Evolutionary conservation across 768 basidiomycete genomes (phyloP).

Genomic region (Boletus subcaerulescens): DNA sequence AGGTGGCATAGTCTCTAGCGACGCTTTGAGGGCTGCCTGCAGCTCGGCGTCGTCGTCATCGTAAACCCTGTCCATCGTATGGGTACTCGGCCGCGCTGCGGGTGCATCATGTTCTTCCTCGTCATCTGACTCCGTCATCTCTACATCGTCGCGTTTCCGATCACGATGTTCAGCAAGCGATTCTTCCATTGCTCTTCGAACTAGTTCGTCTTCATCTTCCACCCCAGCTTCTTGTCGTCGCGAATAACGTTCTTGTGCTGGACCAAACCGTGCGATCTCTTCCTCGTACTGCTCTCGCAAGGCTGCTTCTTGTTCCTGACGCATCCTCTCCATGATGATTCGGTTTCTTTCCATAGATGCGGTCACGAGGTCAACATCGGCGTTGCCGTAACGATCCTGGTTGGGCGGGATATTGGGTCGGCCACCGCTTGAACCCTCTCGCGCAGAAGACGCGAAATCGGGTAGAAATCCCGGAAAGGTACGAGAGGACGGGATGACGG

Average conservation of each 20-base stretch:
- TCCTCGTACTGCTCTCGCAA: constrained; percentile 56
- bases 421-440: constrained; percentile 12
- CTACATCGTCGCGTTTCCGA: constrained; percentile 20
- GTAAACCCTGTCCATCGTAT: constrained; percentile 46
- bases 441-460: constrained; percentile 7
- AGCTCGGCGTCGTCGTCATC: constrained; percentile 88
- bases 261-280: constrained; percentile 32
- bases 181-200: constrained; percentile 41
- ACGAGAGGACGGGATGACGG: constrained; percentile 26
- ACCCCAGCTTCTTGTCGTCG: constrained; percentile 1
- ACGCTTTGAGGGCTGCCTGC: constrained; percentile 85
- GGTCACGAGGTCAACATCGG: constrained; percentile 51
- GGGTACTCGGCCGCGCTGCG: background rate
- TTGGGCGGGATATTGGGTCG: constrained; percentile 25
- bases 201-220: constrained; percentile 57
- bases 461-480: constrained; percentile 26
- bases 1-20: constrained; percentile 61
- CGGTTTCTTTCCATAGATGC: constrained; percentile 68
- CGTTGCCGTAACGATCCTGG: constrained; percentile 30
- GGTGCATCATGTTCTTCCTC: constrained; percentile 17
- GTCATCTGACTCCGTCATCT: constrained; percentile 21
- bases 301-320: constrained; percentile 63
- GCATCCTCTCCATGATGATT: constrained; percentile 60
- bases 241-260: constrained; percentile 6
- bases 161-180: constrained; percentile 20